Base-by-base conservation (phyloP, 371 early-diverging fungal species). In the Rhizopus delemar region DNA sequence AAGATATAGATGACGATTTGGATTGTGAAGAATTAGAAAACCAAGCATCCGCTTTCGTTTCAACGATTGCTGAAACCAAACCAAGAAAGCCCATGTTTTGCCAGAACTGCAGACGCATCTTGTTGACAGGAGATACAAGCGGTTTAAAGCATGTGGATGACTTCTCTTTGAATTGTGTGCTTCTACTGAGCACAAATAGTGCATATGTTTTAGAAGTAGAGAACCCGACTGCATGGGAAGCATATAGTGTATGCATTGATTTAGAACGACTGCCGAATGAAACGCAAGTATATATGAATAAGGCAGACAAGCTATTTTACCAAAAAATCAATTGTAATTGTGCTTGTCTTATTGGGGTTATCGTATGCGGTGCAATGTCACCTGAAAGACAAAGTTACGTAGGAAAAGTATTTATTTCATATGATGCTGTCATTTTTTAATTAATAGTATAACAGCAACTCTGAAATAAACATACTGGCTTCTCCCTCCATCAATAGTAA, bases 361-460 rank as follows among this genome's bases (percentile, higher is more conserved):
- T 67, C 0, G 46, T 67, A 5, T 62, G 63, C 22, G 15, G 43
- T 12, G 51, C 62, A 4, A 36, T 46, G 16, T 28, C 15, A 32
- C n/a, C 41, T 35, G 29, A 38, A 5, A 58, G 46, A 9, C 45
- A n/a, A 16, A 43, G 34, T 5, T 35, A 62, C 16, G 29, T 48
- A 9, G 67, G 67, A 0, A 58, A 51, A 3, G 67, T 67, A 0
- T 59, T 52, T 56, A 16, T 67, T 2, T 67, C 51, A 56, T 5
- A 43, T 41, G 7, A 15, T 31, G 45, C 22, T 1, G 15, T 55
- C 7, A 4, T 43, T 2, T 15, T 35, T 11, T 12, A 15, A 4
- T 22, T 22, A 22, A 22, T 22, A 22, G 2, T 1, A 2, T 22
- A 22, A 22, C 22, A 22, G 22, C 22, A 22, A 22, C 22, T 22